Evolutionary conservation across 2,329 filamentous ascomycete species (phyloP).

Genomic region (Microsporum audouinii): DNA sequence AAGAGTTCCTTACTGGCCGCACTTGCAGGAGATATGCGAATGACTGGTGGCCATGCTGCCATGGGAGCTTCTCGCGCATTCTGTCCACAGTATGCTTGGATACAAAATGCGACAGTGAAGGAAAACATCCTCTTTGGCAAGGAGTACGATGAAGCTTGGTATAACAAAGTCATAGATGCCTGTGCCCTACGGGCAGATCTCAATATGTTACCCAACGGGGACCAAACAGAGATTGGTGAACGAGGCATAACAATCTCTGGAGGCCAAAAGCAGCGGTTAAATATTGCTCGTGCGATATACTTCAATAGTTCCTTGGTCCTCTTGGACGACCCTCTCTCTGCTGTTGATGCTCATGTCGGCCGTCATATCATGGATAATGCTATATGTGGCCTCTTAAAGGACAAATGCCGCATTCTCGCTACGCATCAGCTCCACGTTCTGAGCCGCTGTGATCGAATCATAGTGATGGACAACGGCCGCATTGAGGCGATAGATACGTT

Average conservation of each 20-base stretch:
- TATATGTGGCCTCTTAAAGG: conserved; percentile 74
- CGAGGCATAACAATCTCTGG: conserved; percentile 91
- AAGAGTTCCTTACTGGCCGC: conserved; percentile 85
- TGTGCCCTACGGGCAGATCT: conserved; percentile 78
- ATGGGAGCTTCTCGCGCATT: conserved; percentile 75
- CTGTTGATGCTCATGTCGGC: conserved; percentile 47
- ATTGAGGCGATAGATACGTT: conserved; percentile 84
- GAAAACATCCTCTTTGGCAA: conserved; percentile 91
- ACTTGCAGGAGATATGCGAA: conserved; percentile 86
- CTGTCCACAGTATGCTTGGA: conserved; percentile 96
- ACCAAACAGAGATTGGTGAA: conserved; percentile 87
- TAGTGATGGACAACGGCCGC: conserved; percentile 80
- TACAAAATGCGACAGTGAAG: conserved; percentile 77
- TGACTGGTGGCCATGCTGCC: conserved; percentile 59
- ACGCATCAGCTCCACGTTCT: conserved; percentile 94
- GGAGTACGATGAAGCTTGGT: conserved; percentile 63
- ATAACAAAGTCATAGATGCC: conserved; percentile 68
- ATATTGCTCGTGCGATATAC: conserved; percentile 72
- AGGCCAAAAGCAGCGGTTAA: conserved; percentile 87
- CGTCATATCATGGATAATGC: conserved; percentile 80
- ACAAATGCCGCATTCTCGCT: conserved; percentile 82
- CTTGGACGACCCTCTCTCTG: conserved; percentile 53
- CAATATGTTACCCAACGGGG: conserved; percentile 83
- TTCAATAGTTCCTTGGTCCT: conserved; percentile 52
- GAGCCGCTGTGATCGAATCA: conserved; percentile 77